Base-by-base conservation (phyloP, 2,329 filamentous ascomycete genomes). In the Aspergillus texensis region DNA sequence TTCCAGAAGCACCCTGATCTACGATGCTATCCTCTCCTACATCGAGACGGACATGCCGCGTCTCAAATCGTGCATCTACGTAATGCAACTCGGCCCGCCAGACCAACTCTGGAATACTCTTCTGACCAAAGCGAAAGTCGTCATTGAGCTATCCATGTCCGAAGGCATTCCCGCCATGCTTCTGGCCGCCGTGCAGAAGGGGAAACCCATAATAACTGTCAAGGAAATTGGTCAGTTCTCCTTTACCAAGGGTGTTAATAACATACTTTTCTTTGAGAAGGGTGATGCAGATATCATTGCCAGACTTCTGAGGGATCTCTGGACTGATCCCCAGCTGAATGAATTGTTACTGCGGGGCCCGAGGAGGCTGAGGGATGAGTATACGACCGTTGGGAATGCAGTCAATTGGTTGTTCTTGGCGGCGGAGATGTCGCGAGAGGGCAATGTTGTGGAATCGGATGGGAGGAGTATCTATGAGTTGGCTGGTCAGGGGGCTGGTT, bases 41-140 rank as follows among this genome's bases (percentile, higher is more conserved):
- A 36, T 36, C 14, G 34, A 36, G 34, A 16, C 14, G 14, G 14
- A 16, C 14, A 36, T 36, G 34, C 43, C 43, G 10, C 4, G 10
- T 12, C 43, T 46, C n/a, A 24, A 4, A 12, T 24, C 43, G 10
- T 46, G 16, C 9, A 57, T 64, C 9, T 64, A 55, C 50, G 28
- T 64, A 39, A 36, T 64, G 16, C 62, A 61, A 10, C 45, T 64
- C n/a, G 43, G 62, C 6, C 46, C 62, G 9, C 45, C 55, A 2
- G 59, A 64, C n/a, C 62, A 64, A 30, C 52, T 62, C 24, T 65
- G 63, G 63, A 65, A 65, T 16, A 30, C 54, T 19, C 45, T 65
- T 5, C 43, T 65, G 16, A 60, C 61, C 3, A 60, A 58, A 8
- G 63, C 63, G 12, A 46, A 36, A 24, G 56, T 34, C 10, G 28